Evolutionary conservation across 495 filamentous ascomycete species (phyloP).

Genomic region (Glutinoglossum americanum): DNA sequence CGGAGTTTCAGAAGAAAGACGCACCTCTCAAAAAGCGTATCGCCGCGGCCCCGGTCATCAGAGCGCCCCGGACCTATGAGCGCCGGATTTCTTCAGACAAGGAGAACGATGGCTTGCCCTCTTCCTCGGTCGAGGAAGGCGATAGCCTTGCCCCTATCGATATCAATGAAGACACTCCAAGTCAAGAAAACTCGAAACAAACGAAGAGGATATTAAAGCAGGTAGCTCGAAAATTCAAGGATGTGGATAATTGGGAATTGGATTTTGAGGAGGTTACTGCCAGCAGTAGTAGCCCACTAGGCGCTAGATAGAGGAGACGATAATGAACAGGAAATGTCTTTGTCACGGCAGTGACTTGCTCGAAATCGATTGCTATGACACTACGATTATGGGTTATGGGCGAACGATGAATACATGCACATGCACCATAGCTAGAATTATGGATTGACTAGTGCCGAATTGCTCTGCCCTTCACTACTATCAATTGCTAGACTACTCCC

Average conservation of each 20-base stretch:
- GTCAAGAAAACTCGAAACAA: conserved; percentile 8
- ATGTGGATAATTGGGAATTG: conserved; percentile 51
- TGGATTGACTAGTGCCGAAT: not conserved
- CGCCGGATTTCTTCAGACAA: conserved; percentile 20
- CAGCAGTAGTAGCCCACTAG: conserved; percentile 17
- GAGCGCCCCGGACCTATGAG: conserved; percentile 1
- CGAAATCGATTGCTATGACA: not conserved
- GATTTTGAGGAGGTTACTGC: conserved; percentile 43
- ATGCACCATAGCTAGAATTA: not conserved
- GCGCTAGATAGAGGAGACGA: conserved; percentile 13
- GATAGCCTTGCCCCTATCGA: conserved; percentile 12
- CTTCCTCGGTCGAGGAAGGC: conserved; percentile 10
- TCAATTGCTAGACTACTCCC: too few species aligned
- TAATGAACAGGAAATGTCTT: not conserved
- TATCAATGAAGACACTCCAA: not conserved
- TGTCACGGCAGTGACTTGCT: too few species aligned
- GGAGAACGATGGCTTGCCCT: conserved; percentile 19
- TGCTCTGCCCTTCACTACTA: too few species aligned
- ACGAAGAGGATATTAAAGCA: conserved; percentile 20
- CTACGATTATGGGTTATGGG: not conserved
- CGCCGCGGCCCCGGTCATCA: conserved; percentile 6
- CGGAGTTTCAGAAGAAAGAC: conserved; percentile 13
- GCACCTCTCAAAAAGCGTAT: conserved; percentile 19
- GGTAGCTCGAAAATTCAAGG: conserved; percentile 34
- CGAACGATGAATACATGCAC: not conserved